A percentile compares a stretch with the other conserved stretches of the same genome.
phyloP scores from a whole-genome alignment of 176 grass and related monocot genomes.

The Hsuehochloa calcarea region DNA sequence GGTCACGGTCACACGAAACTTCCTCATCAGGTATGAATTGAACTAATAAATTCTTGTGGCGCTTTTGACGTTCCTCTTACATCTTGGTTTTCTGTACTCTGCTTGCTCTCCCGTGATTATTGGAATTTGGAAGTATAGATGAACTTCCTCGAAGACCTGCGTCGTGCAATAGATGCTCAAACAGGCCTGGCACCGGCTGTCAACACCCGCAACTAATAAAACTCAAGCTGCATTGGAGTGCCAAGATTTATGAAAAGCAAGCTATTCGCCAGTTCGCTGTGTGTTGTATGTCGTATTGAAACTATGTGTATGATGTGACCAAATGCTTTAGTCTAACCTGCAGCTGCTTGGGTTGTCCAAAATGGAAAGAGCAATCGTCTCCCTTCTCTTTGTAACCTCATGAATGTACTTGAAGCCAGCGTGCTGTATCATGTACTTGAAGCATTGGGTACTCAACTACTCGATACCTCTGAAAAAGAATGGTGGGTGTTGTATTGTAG shows the following conservation, averaged over 20 bases:
- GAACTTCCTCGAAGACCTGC: constrained; percentile 57
- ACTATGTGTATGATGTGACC: constrained; percentile 1
- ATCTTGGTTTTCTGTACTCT: background rate
- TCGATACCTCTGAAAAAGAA: background rate
- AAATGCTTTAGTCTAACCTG: constrained; percentile 31
- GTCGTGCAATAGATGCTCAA: constrained; percentile 33
- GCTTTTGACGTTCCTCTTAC: background rate
- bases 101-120: background rate
- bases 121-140: constrained; percentile 30
- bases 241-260: constrained; percentile 7
- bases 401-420: background rate
- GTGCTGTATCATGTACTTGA: constrained; percentile 9
- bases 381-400: background rate
- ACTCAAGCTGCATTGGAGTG: background rate
- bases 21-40: constrained; percentile 50
- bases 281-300: background rate
- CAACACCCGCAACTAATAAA: constrained; percentile 21
- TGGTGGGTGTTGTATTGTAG: background rate
- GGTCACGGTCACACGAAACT: constrained; percentile 41
- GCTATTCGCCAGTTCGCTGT: background rate
- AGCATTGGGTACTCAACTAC: background rate
- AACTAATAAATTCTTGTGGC: background rate
- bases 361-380: background rate
- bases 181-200: background rate
- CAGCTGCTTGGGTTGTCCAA: constrained; percentile 12